Evolutionary conservation across 2,329 filamentous ascomycete genomes (phyloP), one percentile per base, ranked within the genome.

Genomic region (Alternaria gansuensis): DNA sequence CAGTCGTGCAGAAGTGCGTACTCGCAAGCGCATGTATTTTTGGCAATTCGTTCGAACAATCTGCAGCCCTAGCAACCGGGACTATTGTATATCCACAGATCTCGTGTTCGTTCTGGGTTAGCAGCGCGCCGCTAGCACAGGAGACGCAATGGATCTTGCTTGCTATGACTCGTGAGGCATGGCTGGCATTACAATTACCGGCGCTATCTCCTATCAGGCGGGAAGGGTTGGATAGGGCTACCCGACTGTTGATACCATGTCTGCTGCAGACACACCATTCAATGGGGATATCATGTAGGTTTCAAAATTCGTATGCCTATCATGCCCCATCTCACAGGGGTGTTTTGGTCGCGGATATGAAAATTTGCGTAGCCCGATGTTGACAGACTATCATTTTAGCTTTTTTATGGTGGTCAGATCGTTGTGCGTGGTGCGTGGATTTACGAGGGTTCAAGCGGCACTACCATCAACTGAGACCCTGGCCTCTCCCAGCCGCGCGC

Each of bases 71-170:
- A 57, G 41, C 41, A 33, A 37, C 29, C n/a, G n/a, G n/a, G 23
- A 57, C 34, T 57, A 57, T 57, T 54, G 55, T 33, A 40, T 54
- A 31, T 54, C 41, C 36, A 53, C 50, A 57, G 41, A 54, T 41
- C 26, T 39, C 31, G 41, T 51, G 43, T 21, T 44, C 28, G 9
- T 34, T 40, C 37, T 4, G 17, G 36, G 55, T 41, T 57, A 57
- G 55, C 34, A 29, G 36, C 14, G 23, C 11, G 28, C 29, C 36
- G n/a, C 50, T 54, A 57, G 50, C 24, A 41, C 43, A 7, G 23
- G 55, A 54, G 50, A 54, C 41, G 50, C 31, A 54, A 43, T 43
- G 24, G n/a, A 54, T 34, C 33, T 36, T 53, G 11, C 34, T 31
- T 8, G 43, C 52, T 39, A 39, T 54, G 55, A 34, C 34, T 54